A percentile compares a stretch with the other conserved stretches of the same genome.
Evolutionary conservation across 1,139 yeast species (phyloP).

Genomic region (Candida frijolesensis): DNA sequence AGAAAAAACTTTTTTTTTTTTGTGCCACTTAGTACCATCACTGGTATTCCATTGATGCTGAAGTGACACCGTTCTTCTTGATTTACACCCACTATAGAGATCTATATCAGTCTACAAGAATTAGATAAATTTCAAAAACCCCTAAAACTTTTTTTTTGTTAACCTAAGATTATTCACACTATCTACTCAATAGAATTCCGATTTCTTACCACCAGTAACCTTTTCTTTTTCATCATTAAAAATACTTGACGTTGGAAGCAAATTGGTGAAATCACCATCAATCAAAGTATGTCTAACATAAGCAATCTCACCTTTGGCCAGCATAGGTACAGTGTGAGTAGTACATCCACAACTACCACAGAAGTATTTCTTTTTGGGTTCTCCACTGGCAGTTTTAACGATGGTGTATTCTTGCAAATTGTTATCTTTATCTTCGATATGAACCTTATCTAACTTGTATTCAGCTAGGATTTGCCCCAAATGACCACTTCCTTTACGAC

Average conservation of each 20-base stretch:
- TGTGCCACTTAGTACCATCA: too few relatives aligned
- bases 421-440: slow-evolving; percentile 16
- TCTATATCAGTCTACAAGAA: too few relatives aligned
- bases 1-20: too few relatives aligned
- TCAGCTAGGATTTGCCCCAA: slow-evolving; percentile 23
- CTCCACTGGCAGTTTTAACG: slow-evolving; percentile 22
- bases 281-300: slow-evolving; percentile 22
- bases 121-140: too few relatives aligned
- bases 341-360: slow-evolving; percentile 26
- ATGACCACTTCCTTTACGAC: slow-evolving; percentile 28
- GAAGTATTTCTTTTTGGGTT: slow-evolving; percentile 23
- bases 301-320: slow-evolving; percentile 20
- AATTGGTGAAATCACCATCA: slow-evolving; percentile 15
- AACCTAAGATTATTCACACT: too few relatives aligned
- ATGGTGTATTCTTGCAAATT: slow-evolving; percentile 18
- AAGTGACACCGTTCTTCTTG: too few relatives aligned
- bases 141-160: too few relatives aligned
- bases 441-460: slow-evolving; percentile 17
- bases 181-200: slow-evolving; percentile 9
- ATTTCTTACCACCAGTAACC: slow-evolving; percentile 8
- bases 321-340: slow-evolving; percentile 23
- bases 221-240: slow-evolving; percentile 11
- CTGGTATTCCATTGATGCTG: too few relatives aligned
- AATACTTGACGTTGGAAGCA: slow-evolving; percentile 11
- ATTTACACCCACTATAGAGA: too few relatives aligned